Conservation (phyloP, 2,329 filamentous ascomycete genomes). For the Phoma sp. region DNA sequence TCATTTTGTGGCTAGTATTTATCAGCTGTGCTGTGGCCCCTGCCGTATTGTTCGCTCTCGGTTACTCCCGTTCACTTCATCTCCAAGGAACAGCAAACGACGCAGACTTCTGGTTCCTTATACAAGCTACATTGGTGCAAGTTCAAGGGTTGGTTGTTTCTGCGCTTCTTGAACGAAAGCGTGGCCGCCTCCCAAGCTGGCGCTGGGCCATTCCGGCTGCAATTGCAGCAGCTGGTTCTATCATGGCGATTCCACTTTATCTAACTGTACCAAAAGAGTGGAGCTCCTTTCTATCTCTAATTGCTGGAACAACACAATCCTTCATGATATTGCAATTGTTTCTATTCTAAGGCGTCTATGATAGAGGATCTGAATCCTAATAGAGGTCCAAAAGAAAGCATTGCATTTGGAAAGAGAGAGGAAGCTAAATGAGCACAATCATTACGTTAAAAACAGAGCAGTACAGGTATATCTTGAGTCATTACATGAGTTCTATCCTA, state of each 20-base stretch:
- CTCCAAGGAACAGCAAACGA: conserved; percentile 2
- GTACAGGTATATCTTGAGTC: too few relatives aligned
- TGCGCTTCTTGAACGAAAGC: not conserved
- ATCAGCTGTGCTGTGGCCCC: not conserved
- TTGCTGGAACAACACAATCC: not conserved
- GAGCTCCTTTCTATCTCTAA: not conserved
- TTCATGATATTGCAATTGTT: not conserved
- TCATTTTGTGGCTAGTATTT: conserved; percentile 2
- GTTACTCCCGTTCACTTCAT: not conserved
- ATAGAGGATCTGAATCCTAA: not conserved
- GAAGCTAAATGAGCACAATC: too few relatives aligned
- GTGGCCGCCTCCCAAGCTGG: not conserved
- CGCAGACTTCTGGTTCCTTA: conserved; percentile 8
- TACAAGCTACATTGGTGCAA: not conserved
- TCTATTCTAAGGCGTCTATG: not conserved
- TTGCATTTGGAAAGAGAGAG: too few relatives aligned
- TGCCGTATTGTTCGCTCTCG: conserved; percentile 3
- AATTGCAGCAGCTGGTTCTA: not conserved
- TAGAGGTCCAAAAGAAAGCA: not conserved
- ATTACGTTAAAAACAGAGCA: too few relatives aligned
- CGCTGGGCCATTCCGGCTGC: conserved; percentile 1
- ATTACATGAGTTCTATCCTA: too few relatives aligned
- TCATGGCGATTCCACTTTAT: not conserved
- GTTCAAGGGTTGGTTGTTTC: not conserved
- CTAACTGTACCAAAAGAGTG: not conserved